phyloP scores from a whole-genome alignment of 768 basidiomycete species.

The Paxillus involutus region DNA sequence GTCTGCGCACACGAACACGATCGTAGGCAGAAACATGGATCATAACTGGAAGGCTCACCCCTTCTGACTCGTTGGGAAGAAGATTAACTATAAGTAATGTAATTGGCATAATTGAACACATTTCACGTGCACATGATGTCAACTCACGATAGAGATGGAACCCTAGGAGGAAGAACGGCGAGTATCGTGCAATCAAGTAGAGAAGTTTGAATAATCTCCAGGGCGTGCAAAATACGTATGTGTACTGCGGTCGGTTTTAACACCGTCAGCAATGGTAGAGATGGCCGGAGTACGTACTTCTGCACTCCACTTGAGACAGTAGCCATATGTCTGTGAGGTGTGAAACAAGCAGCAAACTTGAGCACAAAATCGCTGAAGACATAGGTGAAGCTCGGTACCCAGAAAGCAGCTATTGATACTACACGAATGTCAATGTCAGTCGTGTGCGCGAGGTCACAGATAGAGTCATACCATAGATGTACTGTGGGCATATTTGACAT shows the following conservation, averaged over 20 bases:
- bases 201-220: constrained; percentile 1
- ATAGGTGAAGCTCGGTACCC: neutral
- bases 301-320: neutral
- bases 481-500: neutral
- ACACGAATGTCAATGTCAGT: neutral
- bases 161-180: constrained; percentile 1
- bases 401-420: constrained; percentile 7
- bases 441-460: neutral
- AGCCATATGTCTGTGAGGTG: constrained; percentile 1
- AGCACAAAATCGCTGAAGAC: neutral
- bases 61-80: neutral
- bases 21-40: no score
- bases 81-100: neutral
- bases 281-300: neutral
- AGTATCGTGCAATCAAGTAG: constrained; percentile 3
- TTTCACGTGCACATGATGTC: neutral
- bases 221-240: neutral
- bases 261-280: neutral
- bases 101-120: neutral
- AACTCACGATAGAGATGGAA: constrained; percentile 1
- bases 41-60: neutral
- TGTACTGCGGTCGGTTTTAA: neutral
- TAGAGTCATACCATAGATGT: neutral
- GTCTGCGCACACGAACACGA: neutral
- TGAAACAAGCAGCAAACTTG: neutral